Base-by-base conservation (phyloP, 2,329 filamentous ascomycete genomes). In the Claviceps humidiphila region DNA sequence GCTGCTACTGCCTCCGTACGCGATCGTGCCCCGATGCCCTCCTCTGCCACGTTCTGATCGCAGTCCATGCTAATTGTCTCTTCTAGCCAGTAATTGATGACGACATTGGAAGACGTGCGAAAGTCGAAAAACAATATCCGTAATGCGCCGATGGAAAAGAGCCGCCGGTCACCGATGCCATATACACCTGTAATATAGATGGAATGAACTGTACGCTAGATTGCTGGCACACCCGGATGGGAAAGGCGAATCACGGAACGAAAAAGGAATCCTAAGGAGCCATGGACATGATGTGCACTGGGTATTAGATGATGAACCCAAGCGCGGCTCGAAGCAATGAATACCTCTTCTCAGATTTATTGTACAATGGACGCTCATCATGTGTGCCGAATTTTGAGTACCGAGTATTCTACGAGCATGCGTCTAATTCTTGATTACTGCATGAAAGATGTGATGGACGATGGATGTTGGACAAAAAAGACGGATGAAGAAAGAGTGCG, bases 1-100 rank as follows among this genome's bases (percentile, higher is more conserved):
- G 64, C 71, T 79, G 61, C 74, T 87, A 54, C 74, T 86, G 58
- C 82, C 83, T 66, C 78, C 80, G 77, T 81, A 69, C 68, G 75
- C 64, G 7, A 24, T 30, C 44, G 14, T 45, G 2, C 8, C 16
- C n/a, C 13, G 16, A 30, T 24, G 3, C n/a, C 41, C 20, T n/a
- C 34, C 16, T 5, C 22, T 13, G 34, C 34, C 22, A 22, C 2
- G 11, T 47, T n/a, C 26, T 2, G 20, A 4, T 20, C 13, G n/a
- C 20, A 8, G 6, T 3, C 5, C 5, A 40, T 48, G 24, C 46
- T 48, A 38, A 48, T 39, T n/a, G 3, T 40, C 41, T n/a, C 17
- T 43, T 45, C 17, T 20, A 53, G 51, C 30, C 47, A 53, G 47
- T 53, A 50, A 50, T 20, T 44, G n/a, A 46, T 14, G 3, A 37